Base-by-base conservation (phyloP, 139 green algal genomes). In the Desmodesmus armatus region DNA sequence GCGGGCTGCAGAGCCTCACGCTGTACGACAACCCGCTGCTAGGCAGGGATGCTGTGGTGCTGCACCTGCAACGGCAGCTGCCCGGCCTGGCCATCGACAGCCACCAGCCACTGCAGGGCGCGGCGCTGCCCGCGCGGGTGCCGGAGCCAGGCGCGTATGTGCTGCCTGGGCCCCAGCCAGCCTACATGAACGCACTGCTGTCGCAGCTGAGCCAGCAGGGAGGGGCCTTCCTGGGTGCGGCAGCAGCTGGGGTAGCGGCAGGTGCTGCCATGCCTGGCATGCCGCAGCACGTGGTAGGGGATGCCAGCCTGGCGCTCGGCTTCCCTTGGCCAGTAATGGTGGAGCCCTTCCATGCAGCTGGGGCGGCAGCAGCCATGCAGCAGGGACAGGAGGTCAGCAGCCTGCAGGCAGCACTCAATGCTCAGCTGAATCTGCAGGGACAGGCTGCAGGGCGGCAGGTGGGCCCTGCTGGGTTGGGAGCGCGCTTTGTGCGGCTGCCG, bases 1-100 rank as follows among this genome's bases (percentile, higher is more conserved):
- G 37, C 19, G 69, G 37, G 13, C 70, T 86, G 37, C 41, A 60
- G 35, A 40, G 3, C 5, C 69, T 86, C 13, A 80, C 67, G 7
- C 49, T 86, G 23, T 27, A 37, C 37, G 69, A 70, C n/a, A 86
- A 86, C 80, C 80, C 80, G 33, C 53, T 86, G 80, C 37, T 86
- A 39, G 80, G 71, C 9, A 41, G 31, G 1, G 80, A 80, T 7
- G 33, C 43, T 47, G 69, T 69, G 35, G 63, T 86, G 33, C 51
- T 78, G 80, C 66, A 86, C 49, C 69, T 86, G 69, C 80, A 86
- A 69, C 80, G 70, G 3, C 80, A 84, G 41, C 62, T 84, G 60
- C 58, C 78, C 21, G 9, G 9, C 6, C 43, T 84, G 63, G 27
- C 29, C 5, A 15, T 84, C 29, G 78, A 84, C 23, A 63, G 43